Evolutionary conservation across 371 early-diverging fungal species (phyloP).

Genomic region (Mucor saturninus): DNA sequence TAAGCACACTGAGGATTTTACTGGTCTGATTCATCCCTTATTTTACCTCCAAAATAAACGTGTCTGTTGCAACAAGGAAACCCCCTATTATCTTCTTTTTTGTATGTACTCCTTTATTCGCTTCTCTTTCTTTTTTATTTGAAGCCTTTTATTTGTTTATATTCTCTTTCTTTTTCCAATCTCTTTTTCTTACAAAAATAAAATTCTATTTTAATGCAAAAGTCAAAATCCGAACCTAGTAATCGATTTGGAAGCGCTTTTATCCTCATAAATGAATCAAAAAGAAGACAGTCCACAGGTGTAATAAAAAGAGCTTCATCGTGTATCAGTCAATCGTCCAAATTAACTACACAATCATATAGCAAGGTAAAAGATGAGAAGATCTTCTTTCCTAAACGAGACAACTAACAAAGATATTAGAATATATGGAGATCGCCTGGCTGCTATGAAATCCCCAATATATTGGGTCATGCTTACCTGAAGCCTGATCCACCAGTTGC

Average conservation of each 20-base stretch:
- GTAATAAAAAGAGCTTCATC: slow-evolving; percentile 25
- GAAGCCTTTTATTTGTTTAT: background rate
- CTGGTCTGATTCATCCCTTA: slow-evolving; percentile 24
- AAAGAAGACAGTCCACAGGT: slow-evolving; percentile 27
- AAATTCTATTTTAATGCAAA: slow-evolving; percentile 42
- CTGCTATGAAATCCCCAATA: slow-evolving; percentile 35
- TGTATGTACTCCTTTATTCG: slow-evolving; percentile 4
- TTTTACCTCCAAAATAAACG: slow-evolving; percentile 1
- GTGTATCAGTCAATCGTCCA: slow-evolving; percentile 31
- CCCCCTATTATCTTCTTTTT: background rate
- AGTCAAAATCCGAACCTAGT: slow-evolving; percentile 38
- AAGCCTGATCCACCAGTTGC: slow-evolving; percentile 33
- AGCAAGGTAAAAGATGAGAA: slow-evolving; percentile 12
- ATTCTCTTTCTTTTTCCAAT: slow-evolving; percentile 17
- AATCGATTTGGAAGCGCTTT: slow-evolving; percentile 16
- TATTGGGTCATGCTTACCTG: slow-evolving; percentile 38
- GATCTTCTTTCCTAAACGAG: slow-evolving; percentile 1
- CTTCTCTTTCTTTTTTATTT: background rate
- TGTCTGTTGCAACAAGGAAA: slow-evolving; percentile 2
- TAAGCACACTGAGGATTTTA: slow-evolving; percentile 26
- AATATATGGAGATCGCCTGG: slow-evolving; percentile 40
- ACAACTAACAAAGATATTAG: slow-evolving; percentile 12
- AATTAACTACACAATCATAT: slow-evolving; percentile 25
- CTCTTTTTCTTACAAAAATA: slow-evolving; percentile 11
- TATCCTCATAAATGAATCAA: slow-evolving; percentile 17